Base-by-base conservation (phyloP, 257 asterid genomes). In the Solanum commersonii region DNA sequence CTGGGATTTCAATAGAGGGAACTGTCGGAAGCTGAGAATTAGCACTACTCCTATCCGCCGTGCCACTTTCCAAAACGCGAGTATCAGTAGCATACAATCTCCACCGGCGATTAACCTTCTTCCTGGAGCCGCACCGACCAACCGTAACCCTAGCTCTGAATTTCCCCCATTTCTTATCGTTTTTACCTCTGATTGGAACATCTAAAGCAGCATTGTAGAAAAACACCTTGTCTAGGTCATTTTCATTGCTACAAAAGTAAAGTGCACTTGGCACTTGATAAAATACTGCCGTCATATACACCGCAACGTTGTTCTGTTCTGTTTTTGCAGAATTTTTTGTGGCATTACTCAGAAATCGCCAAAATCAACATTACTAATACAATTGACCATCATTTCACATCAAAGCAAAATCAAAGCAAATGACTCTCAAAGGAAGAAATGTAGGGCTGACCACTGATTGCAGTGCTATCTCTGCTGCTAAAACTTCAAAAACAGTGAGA, bases 1-100 rank as follows among this genome's bases (percentile, higher is more conserved):
- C 96, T 29, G 98, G 99, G 89, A 97, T 93, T 91, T 97, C 98
- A 18, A 94, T 90, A 25, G 88, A 87, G 15, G 94, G 91, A 49
- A 82, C 84, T 38, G 86, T 37, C 40, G 91, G 29, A 72, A 46
- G 86, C 22, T 88, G 86, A 49, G 87, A 87, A 86, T 44, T 88
- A 60, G 27, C 82, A 22, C 12, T 88, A 46, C 52, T 42, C 76
- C 84, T 56, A n/a, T 42, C 87, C 10, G 34, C 87, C 11, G 76
- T 70, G 33, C 85, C 25, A 15, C 60, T 89, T 42, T 78, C 59
- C 59, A 91, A 10, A 73, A 89, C 88, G 22, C 90, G 87, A 74
- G 85, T 87, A 18, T 86, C 91, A 82, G 87, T 88, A 87, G 93
- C 89, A 81, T 46, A 71, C 56, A 84, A 56, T 86, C 87, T 90